Conservation (phyloP, 371 early-diverging fungal species). For the Entomophthora muscae region DNA sequence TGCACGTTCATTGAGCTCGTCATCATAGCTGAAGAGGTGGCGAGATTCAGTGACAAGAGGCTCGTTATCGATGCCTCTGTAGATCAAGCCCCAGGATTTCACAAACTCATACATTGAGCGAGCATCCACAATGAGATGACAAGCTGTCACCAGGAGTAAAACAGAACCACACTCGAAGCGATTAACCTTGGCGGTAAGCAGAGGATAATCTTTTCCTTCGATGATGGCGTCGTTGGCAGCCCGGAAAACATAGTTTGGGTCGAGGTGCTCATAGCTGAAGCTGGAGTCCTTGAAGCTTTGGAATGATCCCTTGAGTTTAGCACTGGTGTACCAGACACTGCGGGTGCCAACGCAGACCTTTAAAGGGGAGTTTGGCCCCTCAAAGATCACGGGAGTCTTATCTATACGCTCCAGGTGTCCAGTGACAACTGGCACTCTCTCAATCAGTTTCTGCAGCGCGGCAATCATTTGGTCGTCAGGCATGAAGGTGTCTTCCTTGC, state of each 20-base stretch:
- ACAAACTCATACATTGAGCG: background rate
- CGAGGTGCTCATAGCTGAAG: background rate
- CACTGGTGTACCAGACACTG: background rate
- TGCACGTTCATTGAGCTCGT: background rate
- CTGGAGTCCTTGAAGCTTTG: background rate
- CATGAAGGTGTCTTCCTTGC: background rate
- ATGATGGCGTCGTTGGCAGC: background rate
- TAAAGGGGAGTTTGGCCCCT: background rate
- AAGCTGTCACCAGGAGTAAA: background rate
- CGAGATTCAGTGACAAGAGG: background rate
- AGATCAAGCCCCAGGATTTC: background rate
- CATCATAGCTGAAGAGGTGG: background rate
- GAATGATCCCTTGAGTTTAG: background rate
- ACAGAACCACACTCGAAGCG: background rate
- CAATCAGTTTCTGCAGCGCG: background rate
- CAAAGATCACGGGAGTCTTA: background rate
- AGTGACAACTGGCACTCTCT: background rate
- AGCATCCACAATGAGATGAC: background rate
- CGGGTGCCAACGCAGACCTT: background rate
- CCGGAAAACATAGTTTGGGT: background rate
- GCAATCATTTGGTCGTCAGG: background rate
- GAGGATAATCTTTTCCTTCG: background rate
- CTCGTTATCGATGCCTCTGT: background rate
- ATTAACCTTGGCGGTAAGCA: background rate
- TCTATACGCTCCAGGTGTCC: background rate